Conservation (phyloP, 2,329 filamentous ascomycete species). For the Sporothrix euskadiensis region DNA sequence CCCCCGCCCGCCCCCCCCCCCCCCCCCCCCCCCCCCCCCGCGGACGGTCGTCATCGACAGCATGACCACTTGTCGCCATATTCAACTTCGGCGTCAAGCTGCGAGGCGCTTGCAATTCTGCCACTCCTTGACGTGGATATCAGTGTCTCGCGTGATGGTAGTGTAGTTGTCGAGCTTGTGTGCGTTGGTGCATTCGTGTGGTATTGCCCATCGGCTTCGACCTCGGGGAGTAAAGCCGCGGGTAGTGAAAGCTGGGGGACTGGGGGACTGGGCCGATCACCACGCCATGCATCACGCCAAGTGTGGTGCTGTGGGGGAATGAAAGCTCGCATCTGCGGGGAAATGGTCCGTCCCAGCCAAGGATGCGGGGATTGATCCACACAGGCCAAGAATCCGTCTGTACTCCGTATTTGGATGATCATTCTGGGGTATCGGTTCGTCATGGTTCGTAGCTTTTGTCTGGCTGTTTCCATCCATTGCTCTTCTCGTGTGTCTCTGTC, state of each 20-base stretch:
- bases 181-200: too few relatives aligned
- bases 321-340: neutral
- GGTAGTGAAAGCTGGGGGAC: neutral
- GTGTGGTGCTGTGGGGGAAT: neutral
- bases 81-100: neutral
- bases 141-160: neutral
- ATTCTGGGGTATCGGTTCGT: too few relatives aligned
- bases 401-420: too few relatives aligned
- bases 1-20: too few relatives aligned
- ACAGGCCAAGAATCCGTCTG: too few relatives aligned
- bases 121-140: neutral
- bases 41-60: too few relatives aligned
- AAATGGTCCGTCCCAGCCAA: neutral
- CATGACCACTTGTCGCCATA: neutral
- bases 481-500: too few relatives aligned
- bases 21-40: too few relatives aligned
- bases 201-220: neutral
- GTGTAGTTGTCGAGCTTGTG: too few relatives aligned
- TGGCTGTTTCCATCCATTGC: too few relatives aligned
- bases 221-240: neutral
- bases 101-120: neutral
- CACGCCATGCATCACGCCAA: neutral
- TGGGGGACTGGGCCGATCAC: neutral
- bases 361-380: neutral
- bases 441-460: too few relatives aligned